Evolutionary conservation across 2,329 filamentous ascomycete species (phyloP).

Genomic region (Cladophialophora carrionii): DNA sequence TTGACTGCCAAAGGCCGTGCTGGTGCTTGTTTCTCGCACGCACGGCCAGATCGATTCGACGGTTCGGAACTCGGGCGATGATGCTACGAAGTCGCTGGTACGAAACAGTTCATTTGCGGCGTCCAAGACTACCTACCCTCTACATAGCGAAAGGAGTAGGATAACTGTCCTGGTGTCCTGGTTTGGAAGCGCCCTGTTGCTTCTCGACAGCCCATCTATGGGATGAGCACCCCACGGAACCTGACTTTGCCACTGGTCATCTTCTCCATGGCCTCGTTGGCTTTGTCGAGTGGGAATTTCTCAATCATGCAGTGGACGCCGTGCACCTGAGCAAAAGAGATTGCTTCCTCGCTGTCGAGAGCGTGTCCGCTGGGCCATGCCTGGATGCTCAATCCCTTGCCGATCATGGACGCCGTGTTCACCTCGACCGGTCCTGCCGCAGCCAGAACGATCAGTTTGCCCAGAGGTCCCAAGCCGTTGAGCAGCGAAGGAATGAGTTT

Average conservation of each 20-base stretch:
- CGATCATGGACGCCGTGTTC: constrained; percentile 46
- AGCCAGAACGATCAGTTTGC: constrained; percentile 45
- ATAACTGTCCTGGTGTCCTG: not conserved
- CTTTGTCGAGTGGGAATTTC: constrained; percentile 57
- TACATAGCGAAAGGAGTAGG: not conserved
- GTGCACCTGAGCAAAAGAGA: constrained; percentile 54
- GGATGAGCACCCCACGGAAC: constrained; percentile 55
- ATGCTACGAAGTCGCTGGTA: not conserved
- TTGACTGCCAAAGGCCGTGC: not conserved
- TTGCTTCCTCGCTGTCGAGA: constrained; percentile 57
- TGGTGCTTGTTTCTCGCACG: not conserved
- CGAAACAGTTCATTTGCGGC: not conserved
- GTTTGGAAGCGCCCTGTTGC: not conserved
- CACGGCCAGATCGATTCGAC: not conserved
- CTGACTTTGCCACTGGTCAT: constrained; percentile 56
- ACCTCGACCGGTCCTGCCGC: constrained; percentile 39
- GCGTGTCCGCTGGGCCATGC: constrained; percentile 60
- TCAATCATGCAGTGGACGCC: constrained; percentile 58
- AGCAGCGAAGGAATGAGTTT: constrained; percentile 44
- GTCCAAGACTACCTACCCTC: not conserved
- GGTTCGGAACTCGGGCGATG: not conserved
- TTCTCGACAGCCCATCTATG: constrained; percentile 43
- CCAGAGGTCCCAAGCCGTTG: constrained; percentile 43
- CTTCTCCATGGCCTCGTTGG: constrained; percentile 54
- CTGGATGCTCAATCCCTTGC: constrained; percentile 53